Evolutionary conservation across 2,329 filamentous ascomycete genomes (phyloP), one percentile per base, ranked within the genome.

Genomic region (Colletotrichum sp.): DNA sequence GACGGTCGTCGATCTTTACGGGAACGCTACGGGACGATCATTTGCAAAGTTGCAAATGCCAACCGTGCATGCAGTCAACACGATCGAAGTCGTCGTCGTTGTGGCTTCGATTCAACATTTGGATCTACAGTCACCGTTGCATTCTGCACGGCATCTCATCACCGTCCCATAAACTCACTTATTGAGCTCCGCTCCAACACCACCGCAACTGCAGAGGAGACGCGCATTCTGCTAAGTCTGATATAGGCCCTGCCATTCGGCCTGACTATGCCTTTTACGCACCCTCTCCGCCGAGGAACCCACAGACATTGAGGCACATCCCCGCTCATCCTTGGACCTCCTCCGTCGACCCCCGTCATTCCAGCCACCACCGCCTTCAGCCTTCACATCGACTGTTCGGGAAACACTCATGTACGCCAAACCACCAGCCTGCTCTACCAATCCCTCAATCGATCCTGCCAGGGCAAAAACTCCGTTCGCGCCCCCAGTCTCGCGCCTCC

Each of bases 391-490:
- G 74, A 30, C 59, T 60, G 57, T 65, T 65, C 21, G 28, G 64
- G 48, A 52, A 65, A 59, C 59, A 15, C 43, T 26, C 10, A 13
- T 39, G 24, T 39, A 28, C 57, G 57, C 48, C 30, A 57, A 52
- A 43, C 48, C 28, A 16, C 26, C 68, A 34, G 18, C 52, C 36
- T 66, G 69, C 16, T 66, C 24, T 60, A 21, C 16, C 30, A 39
- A 30, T 43, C 52, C 36, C 28, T 30, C 61, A 55, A 52, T 72
- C 6, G 52, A 72, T 72, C 72, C 64, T 57, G 67, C 57, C 24
- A 67, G 70, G 43, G 43, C 18, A 63, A 68, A 64, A 28, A 65
- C 65, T 74, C 64, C 43, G 34, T 76, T 75, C 70, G 64, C 64
- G 32, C 70, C 74, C 73, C 60, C 39, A 66, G 57, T n/a, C 18